Percentiles rank a stretch among this genome's conserved stretches.
Evolutionary conservation across 345 rosid genomes (phyloP).

Genomic region (Salix caprea): DNA sequence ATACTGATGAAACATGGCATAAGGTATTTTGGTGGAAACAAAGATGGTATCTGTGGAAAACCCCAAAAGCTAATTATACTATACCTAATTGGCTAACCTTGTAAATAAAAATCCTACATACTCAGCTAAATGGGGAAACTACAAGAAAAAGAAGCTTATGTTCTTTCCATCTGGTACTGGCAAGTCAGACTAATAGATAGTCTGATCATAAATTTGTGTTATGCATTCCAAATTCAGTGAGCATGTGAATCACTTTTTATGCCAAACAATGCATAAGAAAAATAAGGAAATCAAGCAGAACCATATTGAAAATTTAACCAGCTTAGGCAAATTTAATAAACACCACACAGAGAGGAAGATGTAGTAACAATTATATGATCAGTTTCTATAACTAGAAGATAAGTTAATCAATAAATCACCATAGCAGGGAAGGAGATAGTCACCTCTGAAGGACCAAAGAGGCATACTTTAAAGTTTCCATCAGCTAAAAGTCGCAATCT

Average conservation of each 20-base stretch:
- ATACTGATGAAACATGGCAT: background rate
- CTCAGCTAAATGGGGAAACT: background rate
- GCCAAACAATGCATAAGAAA: background rate
- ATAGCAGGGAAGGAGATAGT: background rate
- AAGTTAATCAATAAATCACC: background rate
- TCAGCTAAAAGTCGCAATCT: conserved; percentile 92
- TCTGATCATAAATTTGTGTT: background rate
- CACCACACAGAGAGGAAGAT: background rate
- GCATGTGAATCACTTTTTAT: too few relatives aligned
- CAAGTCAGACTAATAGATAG: background rate
- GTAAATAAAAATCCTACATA: background rate
- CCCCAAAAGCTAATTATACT: background rate
- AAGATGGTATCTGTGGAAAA: background rate
- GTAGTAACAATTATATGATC: background rate
- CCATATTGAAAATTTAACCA: background rate
- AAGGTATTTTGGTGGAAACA: background rate
- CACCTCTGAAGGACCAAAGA: conserved; percentile 96
- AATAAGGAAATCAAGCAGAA: background rate
- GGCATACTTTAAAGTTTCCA: conserved; percentile 99
- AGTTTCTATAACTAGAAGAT: background rate
- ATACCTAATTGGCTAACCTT: background rate
- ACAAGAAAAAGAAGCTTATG: background rate
- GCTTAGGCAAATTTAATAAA: background rate
- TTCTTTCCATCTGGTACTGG: background rate
- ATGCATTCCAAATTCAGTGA: background rate